Evolutionary conservation across 2,329 filamentous ascomycete genomes (phyloP).

Genomic region (Talaromyces amestolkiae): DNA sequence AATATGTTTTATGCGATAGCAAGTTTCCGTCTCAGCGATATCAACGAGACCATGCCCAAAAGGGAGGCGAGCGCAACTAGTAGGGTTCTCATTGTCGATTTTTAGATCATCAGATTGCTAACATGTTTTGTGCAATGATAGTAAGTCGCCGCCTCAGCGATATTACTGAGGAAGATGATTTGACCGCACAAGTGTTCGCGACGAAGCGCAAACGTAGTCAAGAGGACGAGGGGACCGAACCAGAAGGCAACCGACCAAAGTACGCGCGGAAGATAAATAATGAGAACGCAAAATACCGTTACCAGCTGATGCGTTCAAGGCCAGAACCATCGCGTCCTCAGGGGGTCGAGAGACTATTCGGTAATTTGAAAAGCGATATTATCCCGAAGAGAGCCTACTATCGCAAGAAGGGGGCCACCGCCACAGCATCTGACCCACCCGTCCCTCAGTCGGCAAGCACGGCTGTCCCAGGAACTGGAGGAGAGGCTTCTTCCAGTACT

Average conservation of each 20-base stretch:
- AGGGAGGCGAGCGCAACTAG: neutral
- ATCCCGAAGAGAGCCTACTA: neutral
- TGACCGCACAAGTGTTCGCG: neutral
- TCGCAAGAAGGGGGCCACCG: neutral
- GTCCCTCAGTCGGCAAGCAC: neutral
- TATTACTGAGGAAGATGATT: neutral
- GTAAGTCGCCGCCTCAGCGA: neutral
- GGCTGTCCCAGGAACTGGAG: neutral
- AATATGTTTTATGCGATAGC: neutral
- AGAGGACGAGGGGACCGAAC: neutral
- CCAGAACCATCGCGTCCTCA: neutral
- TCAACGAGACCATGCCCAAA: no score
- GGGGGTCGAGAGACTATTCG: neutral
- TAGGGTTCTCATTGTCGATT: neutral
- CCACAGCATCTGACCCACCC: neutral
- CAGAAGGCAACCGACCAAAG: neutral
- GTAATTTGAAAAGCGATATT: neutral
- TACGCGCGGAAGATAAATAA: neutral
- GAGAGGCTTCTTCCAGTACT: neutral
- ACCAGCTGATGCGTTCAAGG: no score
- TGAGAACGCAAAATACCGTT: neutral
- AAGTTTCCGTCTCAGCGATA: neutral
- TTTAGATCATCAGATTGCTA: neutral
- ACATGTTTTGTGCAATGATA: neutral
- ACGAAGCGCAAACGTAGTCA: neutral